Evolutionary conservation across 352 stramenopile species (phyloP), one percentile per base, ranked within the genome.

Genomic region (Phytopythium sindhum): DNA sequence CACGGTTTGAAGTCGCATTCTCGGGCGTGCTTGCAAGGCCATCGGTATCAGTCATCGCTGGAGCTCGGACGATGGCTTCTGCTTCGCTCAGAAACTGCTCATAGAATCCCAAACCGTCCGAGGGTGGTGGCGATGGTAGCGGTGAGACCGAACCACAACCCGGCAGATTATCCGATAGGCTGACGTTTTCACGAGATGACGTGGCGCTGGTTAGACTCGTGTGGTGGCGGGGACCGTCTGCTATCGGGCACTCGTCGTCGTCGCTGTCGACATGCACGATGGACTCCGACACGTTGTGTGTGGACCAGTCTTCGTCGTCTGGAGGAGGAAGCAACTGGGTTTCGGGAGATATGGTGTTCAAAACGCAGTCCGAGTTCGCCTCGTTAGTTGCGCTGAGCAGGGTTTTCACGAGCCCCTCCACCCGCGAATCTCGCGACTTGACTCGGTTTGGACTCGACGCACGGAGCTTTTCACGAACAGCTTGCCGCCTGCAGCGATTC

Each of bases 71-170:
- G 2, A 53, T 33, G 47, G 47, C 47, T 53, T 31, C 47, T 21
- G 28, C 21, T n/a, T 58, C 52, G 33, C 10, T 44, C 31, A 58
- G 14, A 15, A 58, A 58, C 52, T 58, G 52, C 11, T 58, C 33
- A n/a, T 45, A 58, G 31, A 47, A 45, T 2, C 52, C 31, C 33
- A 45, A 4, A 1, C 23, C 10, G 0, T 58, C 52, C 24, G 26
- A 5, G 15, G 51, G 17, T 26, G 19, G 3, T n/a, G 26, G 28
- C 19, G 50, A 39, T 35, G 26, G 17, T 9, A 44, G 31, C 28
- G 21, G 31, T 21, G 51, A 57, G 19, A 19, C 14, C 12, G 28
- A 21, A 1, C 29, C 51, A 1, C 7, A 9, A 19, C 19, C 28
- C 7, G 11, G 7, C 11, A 24, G 21, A 31, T 17, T 53, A 15